phyloP scores from a whole-genome alignment of 371 early-diverging fungal species.

The Phascolomyces articulosus region DNA sequence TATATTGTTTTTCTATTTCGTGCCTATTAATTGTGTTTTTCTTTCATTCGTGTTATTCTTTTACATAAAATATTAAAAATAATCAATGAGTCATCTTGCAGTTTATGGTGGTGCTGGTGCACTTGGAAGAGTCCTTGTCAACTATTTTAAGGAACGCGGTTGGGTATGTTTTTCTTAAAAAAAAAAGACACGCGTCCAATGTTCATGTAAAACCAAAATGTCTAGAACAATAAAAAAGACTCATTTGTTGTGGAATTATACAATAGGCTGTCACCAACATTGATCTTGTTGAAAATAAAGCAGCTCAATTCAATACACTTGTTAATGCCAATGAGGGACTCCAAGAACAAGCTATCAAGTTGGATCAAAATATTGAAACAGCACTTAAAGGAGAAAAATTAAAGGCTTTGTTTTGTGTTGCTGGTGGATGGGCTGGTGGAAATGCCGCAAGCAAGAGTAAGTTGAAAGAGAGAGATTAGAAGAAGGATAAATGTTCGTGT shows the following conservation, averaged over 20 bases:
- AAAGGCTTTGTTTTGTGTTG: conserved; percentile 89
- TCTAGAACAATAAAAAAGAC: neutral
- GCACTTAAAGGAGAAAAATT: conserved; percentile 54
- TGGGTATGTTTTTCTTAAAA: conserved; percentile 73
- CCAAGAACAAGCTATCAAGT: conserved; percentile 62
- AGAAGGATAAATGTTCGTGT: neutral
- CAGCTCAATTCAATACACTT: conserved; percentile 76
- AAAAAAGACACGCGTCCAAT: neutral
- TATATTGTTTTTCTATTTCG: neutral
- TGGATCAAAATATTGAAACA: conserved; percentile 39
- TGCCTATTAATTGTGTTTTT: neutral
- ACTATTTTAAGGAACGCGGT: conserved; percentile 67
- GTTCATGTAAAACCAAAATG: neutral
- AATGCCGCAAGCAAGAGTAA: conserved; percentile 74
- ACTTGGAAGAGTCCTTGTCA: conserved; percentile 81
- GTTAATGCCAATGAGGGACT: conserved; percentile 48
- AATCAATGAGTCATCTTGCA: conserved; percentile 64
- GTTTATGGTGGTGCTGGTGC: conserved; percentile 94
- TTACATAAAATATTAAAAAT: conserved; percentile 9
- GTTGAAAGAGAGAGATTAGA: neutral
- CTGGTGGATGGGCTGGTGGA: conserved; percentile 98
- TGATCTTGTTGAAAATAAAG: conserved; percentile 74
- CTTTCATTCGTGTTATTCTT: neutral
- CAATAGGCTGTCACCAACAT: conserved; percentile 77
- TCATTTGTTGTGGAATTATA: neutral